Base-by-base conservation (phyloP, 75 land plant species). In the Adiantum capillusveneris region DNA sequence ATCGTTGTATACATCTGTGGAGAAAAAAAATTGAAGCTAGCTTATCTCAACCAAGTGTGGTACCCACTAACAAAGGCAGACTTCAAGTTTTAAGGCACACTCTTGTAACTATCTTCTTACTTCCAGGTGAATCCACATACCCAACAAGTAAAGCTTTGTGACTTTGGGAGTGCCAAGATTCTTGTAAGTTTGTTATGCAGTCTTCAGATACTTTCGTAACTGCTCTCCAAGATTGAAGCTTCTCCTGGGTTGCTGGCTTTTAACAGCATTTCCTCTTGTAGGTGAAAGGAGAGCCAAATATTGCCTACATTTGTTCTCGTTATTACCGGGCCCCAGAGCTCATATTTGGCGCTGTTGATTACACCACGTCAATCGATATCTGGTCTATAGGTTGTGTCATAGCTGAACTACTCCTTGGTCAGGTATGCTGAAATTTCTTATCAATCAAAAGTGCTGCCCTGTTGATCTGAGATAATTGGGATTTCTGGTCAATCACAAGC, bases 91-190 rank as follows among this genome's bases (percentile, higher is more conserved):
- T n/a, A n/a, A 41, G 9, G 14, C 43, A 9, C 14, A 41, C 43
- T 9, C 43, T 41, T 41, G 16, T 19, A 27, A 9, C 22, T 36
- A 9, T 41, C 9, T 9, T 14, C 43, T 16, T 49, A 17, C 31
- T 13, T 69, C 9, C 73, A 90, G 96, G 96, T 90, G 57, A 86
- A 90, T 77, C 96, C 85, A 34, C 82, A 79, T 43, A 87, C 88
- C 6, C 96, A 90, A 67, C 88, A 90, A 66, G 83, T 90, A 48
- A 90, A 90, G 56, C 61, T 90, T 18, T 90, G 96, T 61, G 96
- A 90, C 62, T 90, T 90, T 75, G 96, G 96, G 71, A 90, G 96
- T 63, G 96, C 96, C 12, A 90, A 90, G 77, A 66, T 84, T 36
- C 75, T 90, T 68, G 96, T 90, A 76, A 48, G 75, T 54, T 5